Conservation (phyloP, 2,329 filamentous ascomycete species). For the Aspergillus flavus region DNA sequence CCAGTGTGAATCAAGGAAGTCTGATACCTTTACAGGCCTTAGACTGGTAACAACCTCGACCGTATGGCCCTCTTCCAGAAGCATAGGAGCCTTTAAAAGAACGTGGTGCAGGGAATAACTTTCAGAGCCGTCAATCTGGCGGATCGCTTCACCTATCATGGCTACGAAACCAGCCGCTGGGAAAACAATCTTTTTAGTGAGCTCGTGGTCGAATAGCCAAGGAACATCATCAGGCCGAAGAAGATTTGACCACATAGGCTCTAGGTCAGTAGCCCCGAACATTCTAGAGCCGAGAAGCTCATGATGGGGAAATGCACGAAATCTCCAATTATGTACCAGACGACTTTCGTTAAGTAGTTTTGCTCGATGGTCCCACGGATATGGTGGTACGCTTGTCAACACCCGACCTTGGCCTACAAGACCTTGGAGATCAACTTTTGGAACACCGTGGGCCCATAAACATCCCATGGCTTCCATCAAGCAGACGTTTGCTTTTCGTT, state of each 20-base stretch:
- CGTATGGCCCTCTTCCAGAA: conserved; percentile 16
- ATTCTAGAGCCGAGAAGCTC: conserved; percentile 32
- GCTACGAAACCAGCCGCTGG: conserved; percentile 48
- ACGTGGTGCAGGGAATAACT: background rate
- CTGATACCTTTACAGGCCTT: conserved; percentile 16
- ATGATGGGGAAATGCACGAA: conserved; percentile 20
- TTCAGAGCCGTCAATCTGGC: background rate
- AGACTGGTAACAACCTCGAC: conserved; percentile 25
- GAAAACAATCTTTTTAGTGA: conserved; percentile 45
- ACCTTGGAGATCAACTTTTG: background rate
- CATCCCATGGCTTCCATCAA: background rate
- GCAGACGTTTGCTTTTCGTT: background rate
- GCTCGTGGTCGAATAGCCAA: conserved; percentile 34
- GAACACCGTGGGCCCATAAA: background rate
- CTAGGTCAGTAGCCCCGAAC: conserved; percentile 29
- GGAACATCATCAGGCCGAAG: conserved; percentile 2
- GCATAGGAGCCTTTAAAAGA: conserved; percentile 12
- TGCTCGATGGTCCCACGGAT: conserved; percentile 28
- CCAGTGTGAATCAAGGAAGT: conserved; percentile 24
- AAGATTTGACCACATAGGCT: conserved; percentile 48
- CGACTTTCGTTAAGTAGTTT: conserved; percentile 23
- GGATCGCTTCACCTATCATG: conserved; percentile 43
- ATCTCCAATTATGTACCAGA: conserved; percentile 22
- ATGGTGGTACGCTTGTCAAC: conserved; percentile 27
- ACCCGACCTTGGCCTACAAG: background rate